Evolutionary conservation across 345 rosid species (phyloP).

Genomic region (Dipteronia sinensis): DNA sequence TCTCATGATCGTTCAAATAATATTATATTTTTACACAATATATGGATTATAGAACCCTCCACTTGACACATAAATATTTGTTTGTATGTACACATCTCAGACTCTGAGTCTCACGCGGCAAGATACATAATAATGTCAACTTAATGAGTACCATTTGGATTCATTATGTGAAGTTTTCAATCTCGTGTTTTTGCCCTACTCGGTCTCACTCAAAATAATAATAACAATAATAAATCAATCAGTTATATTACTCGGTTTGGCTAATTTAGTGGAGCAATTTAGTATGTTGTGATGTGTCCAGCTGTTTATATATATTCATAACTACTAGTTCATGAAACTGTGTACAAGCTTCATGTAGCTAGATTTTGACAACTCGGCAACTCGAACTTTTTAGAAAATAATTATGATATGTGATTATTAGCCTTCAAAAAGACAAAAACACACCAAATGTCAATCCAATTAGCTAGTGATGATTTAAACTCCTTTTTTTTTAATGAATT

Average conservation of each 20-base stretch:
- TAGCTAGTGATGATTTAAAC: no score
- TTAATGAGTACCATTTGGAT: not conserved
- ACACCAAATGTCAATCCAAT: no score
- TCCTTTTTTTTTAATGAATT: no score
- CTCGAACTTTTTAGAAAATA: no score
- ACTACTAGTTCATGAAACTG: no score
- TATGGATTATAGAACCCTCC: not conserved
- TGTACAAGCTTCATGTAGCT: no score
- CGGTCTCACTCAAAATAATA: not conserved
- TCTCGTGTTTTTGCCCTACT: not conserved
- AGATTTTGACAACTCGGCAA: no score
- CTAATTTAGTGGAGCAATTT: not conserved
- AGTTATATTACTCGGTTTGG: not conserved
- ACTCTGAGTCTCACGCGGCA: not conserved
- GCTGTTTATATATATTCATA: not conserved
- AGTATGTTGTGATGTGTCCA: not conserved
- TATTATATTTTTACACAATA: no score
- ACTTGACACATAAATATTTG: not conserved
- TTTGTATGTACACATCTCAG: not conserved
- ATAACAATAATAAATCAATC: not conserved
- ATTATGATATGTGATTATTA: no score
- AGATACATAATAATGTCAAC: not conserved
- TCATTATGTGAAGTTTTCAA: not conserved
- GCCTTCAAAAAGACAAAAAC: no score
- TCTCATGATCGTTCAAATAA: no score